These are phyloP conservation scores for Daldinia loculata DNA, from an alignment of 495 filamentous ascomycete species.

Conservation along the genomic window DNA sequence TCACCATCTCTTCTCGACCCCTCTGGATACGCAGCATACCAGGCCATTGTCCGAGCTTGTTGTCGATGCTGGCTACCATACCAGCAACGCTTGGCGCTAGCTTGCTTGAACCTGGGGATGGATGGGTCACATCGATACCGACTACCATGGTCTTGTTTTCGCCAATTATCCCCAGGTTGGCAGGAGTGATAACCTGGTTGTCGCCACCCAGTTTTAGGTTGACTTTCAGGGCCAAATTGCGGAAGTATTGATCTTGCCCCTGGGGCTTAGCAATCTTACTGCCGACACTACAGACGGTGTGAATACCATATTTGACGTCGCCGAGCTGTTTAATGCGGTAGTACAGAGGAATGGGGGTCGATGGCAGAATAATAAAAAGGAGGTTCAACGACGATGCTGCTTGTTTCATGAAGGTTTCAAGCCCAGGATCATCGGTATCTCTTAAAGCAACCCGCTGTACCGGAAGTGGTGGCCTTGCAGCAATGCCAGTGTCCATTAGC, in stretches of 20 bases:
- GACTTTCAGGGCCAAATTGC: conserved; percentile 73
- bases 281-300: conserved; percentile 66
- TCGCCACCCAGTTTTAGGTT: conserved; percentile 77
- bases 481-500: neutral
- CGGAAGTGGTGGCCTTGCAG: neutral
- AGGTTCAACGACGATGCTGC: conserved; percentile 12
- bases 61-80: conserved; percentile 70
- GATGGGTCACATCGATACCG: conserved; percentile 82
- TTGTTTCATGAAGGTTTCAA: conserved; percentile 7
- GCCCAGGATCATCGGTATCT: neutral
- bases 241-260: conserved; percentile 59
- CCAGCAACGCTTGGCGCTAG: conserved; percentile 70
- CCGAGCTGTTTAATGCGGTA: conserved; percentile 69
- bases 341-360: conserved; percentile 62
- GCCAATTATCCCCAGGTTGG: conserved; percentile 62
- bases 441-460: neutral
- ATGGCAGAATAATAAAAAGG: conserved; percentile 57
- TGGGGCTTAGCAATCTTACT: conserved; percentile 55
- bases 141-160: conserved; percentile 78
- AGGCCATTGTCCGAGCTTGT: conserved; percentile 66
- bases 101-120: conserved; percentile 67
- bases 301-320: conserved; percentile 66
- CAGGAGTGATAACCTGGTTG: conserved; percentile 64
- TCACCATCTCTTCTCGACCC: conserved; percentile 65
- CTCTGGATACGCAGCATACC: conserved; percentile 63